These are phyloP conservation scores for Hypoxylon perforatum DNA, from an alignment of 495 filamentous ascomycete species.

Conservation along the genomic window DNA sequence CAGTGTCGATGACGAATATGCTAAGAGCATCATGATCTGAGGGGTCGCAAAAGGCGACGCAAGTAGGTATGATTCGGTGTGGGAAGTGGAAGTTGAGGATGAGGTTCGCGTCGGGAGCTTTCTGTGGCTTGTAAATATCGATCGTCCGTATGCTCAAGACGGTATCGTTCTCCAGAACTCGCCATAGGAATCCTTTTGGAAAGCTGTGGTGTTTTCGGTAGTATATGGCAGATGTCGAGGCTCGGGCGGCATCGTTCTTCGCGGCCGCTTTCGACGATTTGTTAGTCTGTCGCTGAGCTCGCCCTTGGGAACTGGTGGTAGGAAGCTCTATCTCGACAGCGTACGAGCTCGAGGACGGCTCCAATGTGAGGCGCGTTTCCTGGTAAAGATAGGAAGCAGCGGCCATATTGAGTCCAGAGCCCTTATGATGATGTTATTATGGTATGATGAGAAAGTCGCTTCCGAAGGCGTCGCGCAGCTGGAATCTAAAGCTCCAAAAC, in stretches of 20 bases:
- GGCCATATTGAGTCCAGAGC: constrained; percentile 55
- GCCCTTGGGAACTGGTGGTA: constrained; percentile 48
- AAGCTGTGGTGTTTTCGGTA: constrained; percentile 78
- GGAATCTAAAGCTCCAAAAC: constrained; percentile 34
- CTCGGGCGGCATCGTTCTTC: constrained; percentile 70
- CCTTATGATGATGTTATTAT: constrained; percentile 26
- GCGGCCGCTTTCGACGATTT: constrained; percentile 52
- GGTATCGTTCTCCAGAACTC: constrained; percentile 82
- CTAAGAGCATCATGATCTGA: constrained; percentile 80
- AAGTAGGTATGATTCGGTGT: constrained; percentile 73
- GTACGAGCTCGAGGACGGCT: constrained; percentile 74
- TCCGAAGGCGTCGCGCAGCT: constrained; percentile 20
- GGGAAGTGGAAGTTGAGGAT: constrained; percentile 83
- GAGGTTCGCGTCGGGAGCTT: constrained; percentile 73
- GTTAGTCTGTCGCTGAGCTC: constrained; percentile 44
- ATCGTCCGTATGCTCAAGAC: constrained; percentile 84
- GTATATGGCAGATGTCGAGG: constrained; percentile 84
- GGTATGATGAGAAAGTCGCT: constrained; percentile 4
- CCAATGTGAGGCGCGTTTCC: constrained; percentile 85
- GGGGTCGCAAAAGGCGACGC: constrained; percentile 83
- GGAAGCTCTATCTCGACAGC: constrained; percentile 81
- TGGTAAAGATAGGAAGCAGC: constrained; percentile 72
- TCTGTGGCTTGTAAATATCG: constrained; percentile 78
- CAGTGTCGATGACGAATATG: constrained; percentile 82
- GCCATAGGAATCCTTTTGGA: constrained; percentile 89